Evolutionary conservation across 2,329 filamentous ascomycete genomes (phyloP), one percentile per base, ranked within the genome.

Genomic region (Phaeosphaeriaceae sp.): DNA sequence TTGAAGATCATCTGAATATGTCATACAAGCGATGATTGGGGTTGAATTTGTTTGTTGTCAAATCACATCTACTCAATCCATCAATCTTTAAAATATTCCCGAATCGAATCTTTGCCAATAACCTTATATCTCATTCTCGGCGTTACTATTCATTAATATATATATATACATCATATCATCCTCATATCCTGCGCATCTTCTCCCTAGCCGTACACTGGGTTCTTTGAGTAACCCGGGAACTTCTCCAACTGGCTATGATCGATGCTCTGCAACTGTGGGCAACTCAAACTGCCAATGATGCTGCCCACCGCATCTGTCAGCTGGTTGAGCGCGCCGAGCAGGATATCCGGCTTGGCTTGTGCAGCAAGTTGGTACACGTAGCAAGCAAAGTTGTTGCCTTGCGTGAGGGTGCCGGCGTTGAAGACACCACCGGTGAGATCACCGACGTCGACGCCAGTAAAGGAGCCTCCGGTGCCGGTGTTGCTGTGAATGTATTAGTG

Each of bases 391-490:
- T 66, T 66, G 40, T 66, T 66, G 21, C 64, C 61, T 51, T 65
- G 54, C 10, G 58, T 42, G 4, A 66, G 53, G 17, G 60, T 55
- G 1, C 27, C 49, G 0, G 63, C 51, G 19, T 65, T 68, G 57
- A 62, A 66, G 6, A 65, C 31, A 2, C 66, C 66, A 7, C 66
- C 63, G 2, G 62, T 67, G 0, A 68, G 53, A 15, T 68, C 45
- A 15, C 31, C 22, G 24, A 67, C 47, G 27, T 67, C 63, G 2
- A 68, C 57, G 19, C 62, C 62, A 36, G 62, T 53, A 40, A 71
- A 71, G 9, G 67, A 67, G 56, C 69, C 62, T 36, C 61, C 59
- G 22, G 53, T 68, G 21, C 69, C 69, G 5, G 57, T 65, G 52
- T 71, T 70, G 9, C 68, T 65, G 21, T 10, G 49, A 6, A 3